A percentile compares a stretch with the other conserved stretches of the same genome.
Evolutionary conservation across 805 yeast species (phyloP).

Genomic region (Brettanomyces custersianus): DNA sequence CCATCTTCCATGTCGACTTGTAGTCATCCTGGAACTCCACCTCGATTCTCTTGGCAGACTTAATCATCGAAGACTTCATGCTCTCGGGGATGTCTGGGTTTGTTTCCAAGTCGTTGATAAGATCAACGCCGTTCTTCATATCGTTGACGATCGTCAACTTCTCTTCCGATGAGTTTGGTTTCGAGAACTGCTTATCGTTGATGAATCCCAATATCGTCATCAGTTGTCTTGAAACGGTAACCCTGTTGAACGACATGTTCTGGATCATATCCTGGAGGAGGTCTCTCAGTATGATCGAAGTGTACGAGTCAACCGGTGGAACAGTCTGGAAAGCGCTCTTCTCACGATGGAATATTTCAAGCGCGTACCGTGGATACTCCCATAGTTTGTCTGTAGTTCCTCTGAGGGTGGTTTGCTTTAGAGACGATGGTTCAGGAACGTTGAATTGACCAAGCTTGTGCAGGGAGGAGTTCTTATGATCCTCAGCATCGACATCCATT

Average conservation of each 20-base stretch:
- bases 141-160: slow-evolving; percentile 37
- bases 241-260: slow-evolving; percentile 80
- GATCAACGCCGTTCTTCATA: slow-evolving; percentile 31
- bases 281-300: slow-evolving; percentile 64
- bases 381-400: slow-evolving; percentile 60
- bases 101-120: slow-evolving; percentile 18
- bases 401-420: slow-evolving; percentile 24
- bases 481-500: too few relatives aligned
- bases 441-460: slow-evolving; percentile 17
- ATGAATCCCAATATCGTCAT: slow-evolving; percentile 67
- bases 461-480: too few relatives aligned
- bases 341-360: slow-evolving; percentile 49
- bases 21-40: slow-evolving; percentile 30
- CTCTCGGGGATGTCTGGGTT: slow-evolving; percentile 20
- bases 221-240: slow-evolving; percentile 77
- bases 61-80: slow-evolving; percentile 19
- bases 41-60: slow-evolving; percentile 28
- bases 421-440: slow-evolving; percentile 28
- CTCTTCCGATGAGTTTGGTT: slow-evolving; percentile 72
- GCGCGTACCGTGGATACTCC: slow-evolving; percentile 51
- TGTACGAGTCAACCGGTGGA: slow-evolving; percentile 42
- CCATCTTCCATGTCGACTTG: slow-evolving; percentile 77
- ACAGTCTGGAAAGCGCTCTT: slow-evolving; percentile 51
- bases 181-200: slow-evolving; percentile 53
- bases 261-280: slow-evolving; percentile 65